Evolutionary conservation across 2,329 filamentous ascomycete genomes (phyloP), one percentile per base, ranked within the genome.

Genomic region (Microdochium trichocladiopsis): DNA sequence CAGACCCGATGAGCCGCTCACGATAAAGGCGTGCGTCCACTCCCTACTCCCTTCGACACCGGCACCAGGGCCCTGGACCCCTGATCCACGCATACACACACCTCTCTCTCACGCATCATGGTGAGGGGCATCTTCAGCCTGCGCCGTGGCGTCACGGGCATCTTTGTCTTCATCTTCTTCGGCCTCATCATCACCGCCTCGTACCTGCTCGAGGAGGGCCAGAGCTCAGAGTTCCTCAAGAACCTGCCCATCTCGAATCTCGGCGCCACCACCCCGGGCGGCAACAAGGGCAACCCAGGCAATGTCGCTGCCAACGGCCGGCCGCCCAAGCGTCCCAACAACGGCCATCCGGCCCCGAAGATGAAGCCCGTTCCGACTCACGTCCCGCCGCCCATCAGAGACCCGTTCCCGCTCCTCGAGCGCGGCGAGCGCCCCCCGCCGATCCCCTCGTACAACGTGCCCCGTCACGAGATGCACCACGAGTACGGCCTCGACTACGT

Each of bases 361-460:
- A 45, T 45, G 41, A 48, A 48, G 47, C 23, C 23, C 10, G 9
- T 14, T 6, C 47, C 47, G 23, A 28, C 47, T 3, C 18, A 48
- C 47, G 25, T 28, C 23, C 47, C 47, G 24, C 23, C 47, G 23
- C 47, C 47, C 23, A 18, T 48, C 47, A 48, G 25, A 14, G 47
- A 48, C 3, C 47, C 47, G 4, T 28, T 48, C 47, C 47, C 47
- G 23, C 12, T 25, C 4, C 47, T 48, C 47, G 47, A 9, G 47
- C n/a, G n/a, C 23, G 47, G 23, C 47, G 25, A 48, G 23, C 11
- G 23, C 2, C 58, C 67, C 2, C 66, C 66, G 14, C 57, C 66
- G 0, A 66, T 70, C 43, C 66, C 66, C 6, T 56, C 53, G 47
- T 71, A 69, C 59, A 71, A 70, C 53, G 48, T 57, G 12, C 68